Base-by-base conservation (phyloP, 345 rosid genomes). In the Camelina laxa region DNA sequence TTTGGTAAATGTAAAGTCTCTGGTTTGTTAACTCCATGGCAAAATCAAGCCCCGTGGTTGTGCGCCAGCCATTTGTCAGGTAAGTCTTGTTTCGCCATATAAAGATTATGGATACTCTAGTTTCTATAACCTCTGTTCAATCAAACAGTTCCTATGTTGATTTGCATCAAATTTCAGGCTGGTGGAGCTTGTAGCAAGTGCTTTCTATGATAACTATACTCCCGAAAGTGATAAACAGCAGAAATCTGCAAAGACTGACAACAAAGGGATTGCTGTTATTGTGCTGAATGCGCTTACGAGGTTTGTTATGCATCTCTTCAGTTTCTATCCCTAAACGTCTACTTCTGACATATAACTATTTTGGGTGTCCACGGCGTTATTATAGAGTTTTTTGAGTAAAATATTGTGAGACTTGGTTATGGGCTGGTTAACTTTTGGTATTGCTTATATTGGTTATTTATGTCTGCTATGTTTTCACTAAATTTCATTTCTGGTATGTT, bases 231-330 rank as follows among this genome's bases (percentile, higher is more conserved):
- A 89, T 47, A 90, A 78, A 80, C 91, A 86, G 80, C 90, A 89
- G 30, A 27, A 27, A 27, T 27, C 5, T 16, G 91, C 85, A 27
- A 82, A 86, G 53, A 78, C 86, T 63, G 93, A 88, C 48, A 87
- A 82, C 65, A 82, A 84, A 70, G 97, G 97, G 65, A 87, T 83
- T 68, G 93, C 87, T 2, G 87, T 93, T 4, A 89, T 89, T 69
- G 89, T 93, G 49, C 93, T 93, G 12, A 91, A 89, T 68, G 86
- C 86, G 30, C 89, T 91, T 62, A 83, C 91, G 0, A 88, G 92
- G 93, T 93, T 47, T 63, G 65, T 27, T 22, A 4, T 27, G 30
- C 30, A 27, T 27, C 30, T 27, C 30, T 27, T 27, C 30, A 27
- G 4, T 27, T 27, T 27, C 30, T 27, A 27, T 27, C 27, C 27